A percentile compares a stretch with the other conserved stretches of the same genome.
These are phyloP conservation scores for Neoboletus subvelutipes DNA, from an alignment of 768 basidiomycete genomes.

Conservation along the genomic window DNA sequence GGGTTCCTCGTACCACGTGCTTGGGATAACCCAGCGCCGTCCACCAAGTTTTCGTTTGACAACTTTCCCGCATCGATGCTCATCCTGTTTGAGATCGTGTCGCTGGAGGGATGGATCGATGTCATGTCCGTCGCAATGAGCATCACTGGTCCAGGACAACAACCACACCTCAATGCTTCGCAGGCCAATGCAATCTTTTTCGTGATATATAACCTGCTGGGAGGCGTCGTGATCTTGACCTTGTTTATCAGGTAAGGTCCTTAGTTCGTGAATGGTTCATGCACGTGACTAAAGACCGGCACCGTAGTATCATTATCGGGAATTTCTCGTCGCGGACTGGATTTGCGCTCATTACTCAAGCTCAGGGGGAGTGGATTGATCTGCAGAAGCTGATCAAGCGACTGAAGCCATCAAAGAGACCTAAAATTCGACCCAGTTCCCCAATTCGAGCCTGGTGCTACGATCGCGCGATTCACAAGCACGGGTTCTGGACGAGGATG, in stretches of 20 bases:
- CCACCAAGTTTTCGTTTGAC: constrained; percentile 88
- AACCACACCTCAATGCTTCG: constrained; percentile 70
- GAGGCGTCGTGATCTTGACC: constrained; percentile 85
- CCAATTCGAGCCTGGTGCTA: constrained; percentile 81
- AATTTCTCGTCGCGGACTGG: constrained; percentile 90
- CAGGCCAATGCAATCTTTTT: constrained; percentile 90
- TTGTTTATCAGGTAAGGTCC: constrained; percentile 77
- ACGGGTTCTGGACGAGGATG: constrained; percentile 86
- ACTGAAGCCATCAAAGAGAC: constrained; percentile 83
- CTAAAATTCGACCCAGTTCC: constrained; percentile 55
- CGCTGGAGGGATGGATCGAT: constrained; percentile 95
- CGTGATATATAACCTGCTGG: constrained; percentile 87
- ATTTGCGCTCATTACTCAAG: constrained; percentile 76
- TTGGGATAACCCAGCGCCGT: constrained; percentile 87
- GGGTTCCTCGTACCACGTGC: constrained; percentile 76
- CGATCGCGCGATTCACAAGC: constrained; percentile 85
- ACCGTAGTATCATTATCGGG: constrained; percentile 85
- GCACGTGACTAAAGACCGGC: constrained; percentile 10
- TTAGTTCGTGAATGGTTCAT: neutral
- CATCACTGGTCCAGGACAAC: constrained; percentile 65
- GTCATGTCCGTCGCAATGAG: constrained; percentile 82
- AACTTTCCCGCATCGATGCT: constrained; percentile 78
- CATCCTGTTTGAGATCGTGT: constrained; percentile 95
- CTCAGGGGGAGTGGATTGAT: constrained; percentile 94
- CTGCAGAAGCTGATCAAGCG: constrained; percentile 84